Percentiles rank a stretch among this genome's conserved stretches.
Conservation (phyloP, 2,329 filamentous ascomycete genomes). For the Ploettnerulaceae sp. region DNA sequence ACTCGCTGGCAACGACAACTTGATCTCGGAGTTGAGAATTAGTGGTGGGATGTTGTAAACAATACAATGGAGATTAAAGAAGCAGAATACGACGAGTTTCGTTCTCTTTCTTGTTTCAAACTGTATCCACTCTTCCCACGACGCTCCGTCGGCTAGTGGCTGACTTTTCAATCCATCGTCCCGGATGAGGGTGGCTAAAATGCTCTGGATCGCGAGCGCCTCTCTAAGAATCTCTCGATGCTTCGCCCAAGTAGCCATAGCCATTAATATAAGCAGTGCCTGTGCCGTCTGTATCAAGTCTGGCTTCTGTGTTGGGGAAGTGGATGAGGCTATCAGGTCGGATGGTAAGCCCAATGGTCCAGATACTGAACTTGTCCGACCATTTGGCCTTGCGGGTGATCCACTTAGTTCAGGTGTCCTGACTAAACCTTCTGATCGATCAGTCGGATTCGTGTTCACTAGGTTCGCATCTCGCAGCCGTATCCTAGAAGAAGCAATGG, state of each 20-base stretch:
- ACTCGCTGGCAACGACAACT: slow-evolving; percentile 49
- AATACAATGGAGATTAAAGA: slow-evolving; percentile 59
- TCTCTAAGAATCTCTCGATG: slow-evolving; percentile 41
- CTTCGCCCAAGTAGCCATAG: slow-evolving; percentile 56
- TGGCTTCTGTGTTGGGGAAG: slow-evolving; percentile 1
- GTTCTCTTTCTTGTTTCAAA: slow-evolving; percentile 53
- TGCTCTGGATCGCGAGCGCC: slow-evolving; percentile 54
- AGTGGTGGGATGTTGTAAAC: slow-evolving; percentile 56
- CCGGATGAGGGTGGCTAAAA: slow-evolving; percentile 47
- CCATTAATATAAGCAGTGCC: slow-evolving; percentile 55
- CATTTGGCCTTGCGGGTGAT: background rate
- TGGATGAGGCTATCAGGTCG: slow-evolving; percentile 6
- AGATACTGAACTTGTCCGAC: background rate
- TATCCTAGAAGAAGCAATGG: slow-evolving; percentile 55
- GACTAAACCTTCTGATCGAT: too few relatives aligned
- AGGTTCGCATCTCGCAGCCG: slow-evolving; percentile 52
- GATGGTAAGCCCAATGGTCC: slow-evolving; percentile 9
- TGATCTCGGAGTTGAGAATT: slow-evolving; percentile 55
- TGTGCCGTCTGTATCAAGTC: slow-evolving; percentile 56
- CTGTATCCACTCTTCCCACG: slow-evolving; percentile 58
- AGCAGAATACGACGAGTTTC: slow-evolving; percentile 56
- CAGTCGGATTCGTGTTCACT: slow-evolving; percentile 13
- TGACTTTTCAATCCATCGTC: slow-evolving; percentile 47
- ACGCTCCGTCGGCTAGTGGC: slow-evolving; percentile 44
- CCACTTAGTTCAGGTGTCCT: too few relatives aligned